A percentile compares a stretch with the other conserved stretches of the same genome.
Evolutionary conservation across 768 basidiomycete species (phyloP).

Genomic region (Termitomyces sp.): DNA sequence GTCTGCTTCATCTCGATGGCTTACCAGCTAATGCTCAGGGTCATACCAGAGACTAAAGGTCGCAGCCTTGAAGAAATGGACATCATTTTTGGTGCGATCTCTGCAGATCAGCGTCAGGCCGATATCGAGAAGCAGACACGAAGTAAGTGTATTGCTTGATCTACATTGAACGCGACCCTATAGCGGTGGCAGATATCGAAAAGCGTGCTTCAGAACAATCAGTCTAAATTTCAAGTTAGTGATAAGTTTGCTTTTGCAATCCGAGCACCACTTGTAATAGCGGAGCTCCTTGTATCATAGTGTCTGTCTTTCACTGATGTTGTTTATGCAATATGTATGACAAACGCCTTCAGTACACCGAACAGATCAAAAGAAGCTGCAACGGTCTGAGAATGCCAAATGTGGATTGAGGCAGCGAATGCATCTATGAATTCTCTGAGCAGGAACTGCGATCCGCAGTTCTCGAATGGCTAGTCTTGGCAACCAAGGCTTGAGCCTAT

Average conservation of each 20-base stretch:
- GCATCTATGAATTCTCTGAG: neutral
- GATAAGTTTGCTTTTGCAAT: no score
- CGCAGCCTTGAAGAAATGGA: constrained; percentile 52
- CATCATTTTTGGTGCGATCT: constrained; percentile 49
- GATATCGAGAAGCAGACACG: constrained; percentile 1
- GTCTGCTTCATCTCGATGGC: neutral
- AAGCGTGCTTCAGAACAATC: neutral
- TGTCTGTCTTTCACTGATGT: neutral
- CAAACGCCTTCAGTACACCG: no score
- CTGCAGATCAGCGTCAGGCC: neutral
- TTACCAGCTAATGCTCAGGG: constrained; percentile 18
- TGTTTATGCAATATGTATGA: no score
- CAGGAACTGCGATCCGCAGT: neutral
- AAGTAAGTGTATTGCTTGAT: neutral
- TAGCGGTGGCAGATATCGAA: neutral
- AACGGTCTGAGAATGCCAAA: neutral
- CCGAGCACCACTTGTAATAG: neutral
- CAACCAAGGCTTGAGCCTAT: neutral
- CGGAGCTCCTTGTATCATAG: neutral
- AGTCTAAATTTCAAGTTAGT: neutral
- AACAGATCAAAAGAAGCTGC: neutral
- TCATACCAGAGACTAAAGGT: constrained; percentile 61
- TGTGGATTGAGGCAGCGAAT: neutral
- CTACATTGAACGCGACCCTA: neutral
- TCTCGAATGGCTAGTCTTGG: neutral